These are phyloP conservation scores for Saraca asoca DNA, from an alignment of 331 rosid species.

Conservation along the genomic window DNA sequence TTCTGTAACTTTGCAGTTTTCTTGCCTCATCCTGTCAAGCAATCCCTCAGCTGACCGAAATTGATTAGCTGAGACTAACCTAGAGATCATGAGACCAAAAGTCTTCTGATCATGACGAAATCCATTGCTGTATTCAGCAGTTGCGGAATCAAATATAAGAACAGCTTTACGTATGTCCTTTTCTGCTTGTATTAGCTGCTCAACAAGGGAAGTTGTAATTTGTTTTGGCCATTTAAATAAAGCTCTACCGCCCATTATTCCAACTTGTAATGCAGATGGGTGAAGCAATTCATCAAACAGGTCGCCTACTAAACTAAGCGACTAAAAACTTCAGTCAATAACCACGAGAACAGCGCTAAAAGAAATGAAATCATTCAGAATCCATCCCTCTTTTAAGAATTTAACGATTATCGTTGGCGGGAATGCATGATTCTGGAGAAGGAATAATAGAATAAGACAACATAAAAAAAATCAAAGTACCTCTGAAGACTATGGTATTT, in stretches of 20 bases:
- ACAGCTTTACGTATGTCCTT: slow-evolving; percentile 65
- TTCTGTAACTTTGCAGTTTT: slow-evolving; percentile 60
- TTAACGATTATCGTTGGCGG: background rate
- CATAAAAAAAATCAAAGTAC: no score
- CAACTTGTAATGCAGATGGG: slow-evolving; percentile 4
- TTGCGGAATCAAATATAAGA: slow-evolving; percentile 67
- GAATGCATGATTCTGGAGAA: background rate
- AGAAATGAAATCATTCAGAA: background rate
- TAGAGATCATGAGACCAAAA: slow-evolving; percentile 65
- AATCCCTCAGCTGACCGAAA: slow-evolving; percentile 73
- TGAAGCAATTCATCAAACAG: slow-evolving; percentile 34
- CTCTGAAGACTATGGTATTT: no score
- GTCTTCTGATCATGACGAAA: slow-evolving; percentile 76
- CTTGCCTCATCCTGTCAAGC: slow-evolving; percentile 80
- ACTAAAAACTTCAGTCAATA: background rate
- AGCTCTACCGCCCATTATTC: slow-evolving; percentile 58
- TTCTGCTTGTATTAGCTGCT: slow-evolving; percentile 66
- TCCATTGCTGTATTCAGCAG: slow-evolving; percentile 77
- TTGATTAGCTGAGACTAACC: slow-evolving; percentile 66
- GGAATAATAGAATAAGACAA: background rate
- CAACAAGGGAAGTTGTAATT: slow-evolving; percentile 62
- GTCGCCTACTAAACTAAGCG: background rate
- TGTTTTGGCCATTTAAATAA: slow-evolving; percentile 75
- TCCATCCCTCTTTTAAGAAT: background rate
- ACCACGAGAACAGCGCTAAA: background rate